Conservation (phyloP, 2,329 filamentous ascomycete species). For the Rhexocercosporidium sp. region DNA sequence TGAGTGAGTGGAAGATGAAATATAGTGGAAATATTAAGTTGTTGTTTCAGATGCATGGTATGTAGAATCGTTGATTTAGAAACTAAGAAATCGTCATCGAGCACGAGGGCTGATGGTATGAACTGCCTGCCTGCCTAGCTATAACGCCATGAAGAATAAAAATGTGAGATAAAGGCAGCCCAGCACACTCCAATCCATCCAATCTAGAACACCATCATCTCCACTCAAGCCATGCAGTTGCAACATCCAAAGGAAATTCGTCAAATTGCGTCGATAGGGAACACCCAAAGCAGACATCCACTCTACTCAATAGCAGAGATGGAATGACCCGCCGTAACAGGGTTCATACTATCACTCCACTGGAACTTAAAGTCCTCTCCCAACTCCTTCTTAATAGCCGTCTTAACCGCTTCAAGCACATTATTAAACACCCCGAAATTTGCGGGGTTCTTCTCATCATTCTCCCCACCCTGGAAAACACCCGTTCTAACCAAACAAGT, state of each 20-base stretch:
- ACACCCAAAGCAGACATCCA: too few relatives aligned
- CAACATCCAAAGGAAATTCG: slow-evolving; percentile 13
- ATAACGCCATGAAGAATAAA: neutral
- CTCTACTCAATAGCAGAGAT: slow-evolving; percentile 61
- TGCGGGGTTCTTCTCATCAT: slow-evolving; percentile 78
- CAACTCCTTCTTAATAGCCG: slow-evolving; percentile 70
- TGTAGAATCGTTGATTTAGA: too few relatives aligned
- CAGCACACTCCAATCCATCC: neutral
- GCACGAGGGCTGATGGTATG: slow-evolving; percentile 15
- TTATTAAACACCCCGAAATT: slow-evolving; percentile 78
- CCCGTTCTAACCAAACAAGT: slow-evolving; percentile 79
- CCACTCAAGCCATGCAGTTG: slow-evolving; percentile 4
- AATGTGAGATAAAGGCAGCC: neutral
- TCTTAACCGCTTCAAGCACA: slow-evolving; percentile 72
- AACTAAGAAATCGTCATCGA: slow-evolving; percentile 2
- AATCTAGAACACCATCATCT: slow-evolving; percentile 6
- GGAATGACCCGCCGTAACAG: slow-evolving; percentile 59
- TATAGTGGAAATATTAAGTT: too few relatives aligned
- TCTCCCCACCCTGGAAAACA: slow-evolving; percentile 78
- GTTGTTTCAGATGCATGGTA: too few relatives aligned
- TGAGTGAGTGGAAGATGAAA: too few relatives aligned
- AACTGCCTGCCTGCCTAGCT: neutral
- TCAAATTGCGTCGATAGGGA: too few relatives aligned
- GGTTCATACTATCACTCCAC: slow-evolving; percentile 75
- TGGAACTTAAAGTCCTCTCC: slow-evolving; percentile 76